Base-by-base conservation (phyloP, 2,329 filamentous ascomycete species). In the Penicillium fuscoglaucum region DNA sequence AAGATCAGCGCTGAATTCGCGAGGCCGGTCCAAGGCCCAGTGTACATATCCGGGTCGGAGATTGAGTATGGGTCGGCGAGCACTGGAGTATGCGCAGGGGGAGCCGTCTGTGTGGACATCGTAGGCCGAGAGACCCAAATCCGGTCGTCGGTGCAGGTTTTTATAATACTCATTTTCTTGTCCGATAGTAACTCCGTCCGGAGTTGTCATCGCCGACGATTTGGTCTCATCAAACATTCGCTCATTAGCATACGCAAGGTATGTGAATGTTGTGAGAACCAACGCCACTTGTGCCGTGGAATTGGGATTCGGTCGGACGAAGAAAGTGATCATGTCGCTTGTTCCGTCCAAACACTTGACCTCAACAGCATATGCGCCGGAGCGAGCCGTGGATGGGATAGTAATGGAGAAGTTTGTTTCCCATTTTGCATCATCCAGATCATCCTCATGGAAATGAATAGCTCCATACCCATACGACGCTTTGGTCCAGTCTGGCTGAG, bases 361-460 rank as follows among this genome's bases (percentile, higher is more conserved):
- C 40, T 68, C 62, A 28, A 75, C 61, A 1, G 68, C 66, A 61
- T 73, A 72, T 24, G 66, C 64, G n/a, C 71, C 69, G 21, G 68
- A 72, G 1, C 56, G 58, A 24, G 66, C 54, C 26, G 57, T 50
- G 5, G 47, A 49, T 37, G 47, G 47, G 8, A 49, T n/a, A 2
- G 6, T 45, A 3, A 47, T 65, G 66, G 35, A 74, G 50, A 75
- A 73, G 56, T 74, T 68, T 1, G 70, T 75, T 6, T 61, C 65
- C 73, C 72, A 75, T 7, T 53, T 60, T 3, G 74, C 73, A 60
- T 76, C 74, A 57, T 76, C 73, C 8, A 75, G 54, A 54, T 76
- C 74, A 50, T 76, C 74, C 21, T 76, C 74, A 55, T 76, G 74
- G 59, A 76, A 76, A 54, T 76, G 73, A 43, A 76, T 76, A 1